Conservation (phyloP, 2,329 filamentous ascomycete genomes). For the Tolypocladium sp. region DNA sequence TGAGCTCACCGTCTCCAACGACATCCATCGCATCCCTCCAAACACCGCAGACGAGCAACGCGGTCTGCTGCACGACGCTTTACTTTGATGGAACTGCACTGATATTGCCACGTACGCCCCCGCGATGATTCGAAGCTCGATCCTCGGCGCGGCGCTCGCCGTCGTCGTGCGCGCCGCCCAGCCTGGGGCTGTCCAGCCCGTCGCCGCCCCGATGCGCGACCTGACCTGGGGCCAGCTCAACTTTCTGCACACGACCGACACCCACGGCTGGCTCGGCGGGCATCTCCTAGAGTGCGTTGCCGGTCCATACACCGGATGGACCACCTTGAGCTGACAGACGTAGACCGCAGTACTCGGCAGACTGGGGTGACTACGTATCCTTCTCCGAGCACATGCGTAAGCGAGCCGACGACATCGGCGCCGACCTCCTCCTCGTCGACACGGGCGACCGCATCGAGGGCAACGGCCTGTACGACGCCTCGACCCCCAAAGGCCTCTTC, state of each 20-base stretch:
- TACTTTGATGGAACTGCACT: background rate
- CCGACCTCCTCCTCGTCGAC: constrained; percentile 86
- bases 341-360: constrained; percentile 82
- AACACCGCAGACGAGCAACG: background rate
- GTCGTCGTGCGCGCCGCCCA: constrained; percentile 47
- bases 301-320: background rate
- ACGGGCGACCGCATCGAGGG: constrained; percentile 91
- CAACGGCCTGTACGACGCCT: constrained; percentile 89
- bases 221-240: constrained; percentile 92
- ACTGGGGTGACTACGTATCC: constrained; percentile 97
- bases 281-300: constrained; percentile 73
- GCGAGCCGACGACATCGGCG: constrained; percentile 67
- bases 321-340: background rate
- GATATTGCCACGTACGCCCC: background rate
- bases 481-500: constrained; percentile 77
- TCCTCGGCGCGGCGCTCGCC: constrained; percentile 20
- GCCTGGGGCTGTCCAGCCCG: constrained; percentile 68
- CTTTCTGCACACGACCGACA: constrained; percentile 94
- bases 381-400: constrained; percentile 77
- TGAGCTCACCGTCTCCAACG: background rate
- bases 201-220: constrained; percentile 72
- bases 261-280: constrained; percentile 90
- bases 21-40: background rate
- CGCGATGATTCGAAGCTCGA: constrained; percentile 16
- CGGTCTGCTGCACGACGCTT: background rate